These are phyloP conservation scores for Eucalyptus guilfoylei DNA, from an alignment of 345 rosid species.

Conservation along the genomic window DNA sequence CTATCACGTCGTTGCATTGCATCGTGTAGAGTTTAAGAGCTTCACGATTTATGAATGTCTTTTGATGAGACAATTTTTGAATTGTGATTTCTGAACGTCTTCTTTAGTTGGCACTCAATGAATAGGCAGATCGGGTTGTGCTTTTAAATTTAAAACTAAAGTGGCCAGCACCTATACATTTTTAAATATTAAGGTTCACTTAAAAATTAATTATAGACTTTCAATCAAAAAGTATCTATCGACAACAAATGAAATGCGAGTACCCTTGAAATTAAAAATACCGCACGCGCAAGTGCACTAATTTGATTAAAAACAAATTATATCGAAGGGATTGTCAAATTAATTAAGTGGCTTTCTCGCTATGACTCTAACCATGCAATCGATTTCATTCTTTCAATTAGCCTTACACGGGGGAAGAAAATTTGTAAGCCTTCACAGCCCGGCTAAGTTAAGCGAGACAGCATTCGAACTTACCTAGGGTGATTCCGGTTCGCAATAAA, in stretches of 20 bases:
- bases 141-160: neutral
- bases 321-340: neutral
- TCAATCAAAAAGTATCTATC: neutral
- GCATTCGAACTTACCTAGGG: neutral
- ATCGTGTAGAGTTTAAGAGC: neutral
- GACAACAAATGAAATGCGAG: neutral
- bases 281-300: neutral
- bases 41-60: neutral
- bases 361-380: no score
- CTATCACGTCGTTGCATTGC: rapidly evolving
- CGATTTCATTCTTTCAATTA: no score
- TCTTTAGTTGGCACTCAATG: neutral
- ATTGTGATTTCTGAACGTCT: neutral
- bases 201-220: neutral
- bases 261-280: neutral
- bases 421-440: neutral
- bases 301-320: neutral
- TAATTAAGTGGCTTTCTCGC: no score
- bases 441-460: neutral
- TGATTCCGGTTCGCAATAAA: neutral
- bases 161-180: neutral
- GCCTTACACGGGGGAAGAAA: neutral
- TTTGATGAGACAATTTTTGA: neutral
- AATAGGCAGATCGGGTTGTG: neutral
- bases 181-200: neutral